Conservation (phyloP, 2,329 filamentous ascomycete genomes). For the Penicillium sp. region DNA sequence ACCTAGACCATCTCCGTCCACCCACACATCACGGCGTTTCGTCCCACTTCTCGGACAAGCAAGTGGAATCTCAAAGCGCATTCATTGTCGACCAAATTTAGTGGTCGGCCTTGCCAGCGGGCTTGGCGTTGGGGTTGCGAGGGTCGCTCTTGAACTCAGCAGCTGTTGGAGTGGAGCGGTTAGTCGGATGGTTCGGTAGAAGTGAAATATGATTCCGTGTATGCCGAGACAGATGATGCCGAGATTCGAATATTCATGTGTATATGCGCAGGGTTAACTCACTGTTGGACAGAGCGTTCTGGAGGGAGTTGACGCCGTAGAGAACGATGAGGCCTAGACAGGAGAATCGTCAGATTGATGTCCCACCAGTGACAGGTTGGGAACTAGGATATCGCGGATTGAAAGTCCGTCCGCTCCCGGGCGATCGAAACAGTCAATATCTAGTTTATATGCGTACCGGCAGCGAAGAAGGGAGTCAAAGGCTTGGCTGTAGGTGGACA, state of each 20-base stretch:
- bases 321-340: constrained; percentile 74
- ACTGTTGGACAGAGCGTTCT: constrained; percentile 78
- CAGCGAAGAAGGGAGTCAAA: constrained; percentile 89
- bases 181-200: constrained; percentile 17
- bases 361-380: constrained; percentile 7
- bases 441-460: constrained; percentile 66
- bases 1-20: constrained; percentile 20
- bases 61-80: constrained; percentile 19
- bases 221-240: background rate
- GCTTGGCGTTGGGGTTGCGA: constrained; percentile 63
- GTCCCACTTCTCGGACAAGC: constrained; percentile 12
- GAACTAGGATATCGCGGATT: background rate
- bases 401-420: background rate
- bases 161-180: constrained; percentile 54
- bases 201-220: background rate
- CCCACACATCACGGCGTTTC: constrained; percentile 14
- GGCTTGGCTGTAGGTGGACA: constrained; percentile 68
- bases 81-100: constrained; percentile 28
- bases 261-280: constrained; percentile 44
- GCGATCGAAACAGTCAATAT: background rate
- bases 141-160: constrained; percentile 98
- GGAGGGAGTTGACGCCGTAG: constrained; percentile 86
- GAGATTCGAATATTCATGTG: background rate
- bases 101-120: constrained; percentile 32
- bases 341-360: constrained; percentile 27